Evolutionary conservation across 768 basidiomycete species (phyloP).

Genomic region (Pholiota conissans): DNA sequence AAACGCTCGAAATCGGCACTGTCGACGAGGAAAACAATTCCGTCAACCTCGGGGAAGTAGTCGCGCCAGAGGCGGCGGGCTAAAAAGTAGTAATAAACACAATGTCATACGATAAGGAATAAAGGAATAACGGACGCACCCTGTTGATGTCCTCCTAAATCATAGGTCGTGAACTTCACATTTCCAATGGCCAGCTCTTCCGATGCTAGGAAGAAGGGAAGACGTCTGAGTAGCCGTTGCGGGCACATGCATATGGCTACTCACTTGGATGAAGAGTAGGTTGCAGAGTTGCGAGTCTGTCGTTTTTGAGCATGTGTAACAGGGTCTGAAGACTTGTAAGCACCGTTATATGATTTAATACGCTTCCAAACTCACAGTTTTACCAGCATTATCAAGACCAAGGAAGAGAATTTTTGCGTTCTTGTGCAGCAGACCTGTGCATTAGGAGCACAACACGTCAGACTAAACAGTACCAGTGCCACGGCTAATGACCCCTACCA

Average conservation of each 20-base stretch:
- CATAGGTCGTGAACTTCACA: conserved; percentile 98
- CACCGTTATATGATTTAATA: conserved; percentile 2
- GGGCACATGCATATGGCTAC: conserved; percentile 23
- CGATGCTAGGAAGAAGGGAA: conserved; percentile 61
- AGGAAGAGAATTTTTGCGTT: conserved; percentile 99
- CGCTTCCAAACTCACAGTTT: conserved; percentile 67
- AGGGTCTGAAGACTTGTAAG: conserved; percentile 63
- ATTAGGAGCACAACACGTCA: conserved; percentile 12
- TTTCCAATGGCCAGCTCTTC: conserved; percentile 99
- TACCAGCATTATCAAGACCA: conserved; percentile 98
- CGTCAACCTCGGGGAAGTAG: conserved; percentile 99
- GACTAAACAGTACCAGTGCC: not conserved
- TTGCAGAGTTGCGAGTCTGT: conserved; percentile 94
- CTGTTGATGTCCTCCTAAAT: conserved; percentile 96
- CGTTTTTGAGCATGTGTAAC: conserved; percentile 99
- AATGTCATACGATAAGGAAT: not conserved
- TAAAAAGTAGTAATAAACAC: conserved; percentile 15
- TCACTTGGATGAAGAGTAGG: conserved; percentile 97
- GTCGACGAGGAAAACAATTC: conserved; percentile 98
- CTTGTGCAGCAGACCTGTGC: conserved; percentile 86
- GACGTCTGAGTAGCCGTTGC: conserved; percentile 2
- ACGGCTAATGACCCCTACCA: conserved; percentile 50
- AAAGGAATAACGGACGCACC: conserved; percentile 45
- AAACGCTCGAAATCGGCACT: conserved; percentile 97
- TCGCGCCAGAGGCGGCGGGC: conserved; percentile 99